Conservation (phyloP, 2,329 filamentous ascomycete genomes). For the Ceratocystis alfenasii region DNA sequence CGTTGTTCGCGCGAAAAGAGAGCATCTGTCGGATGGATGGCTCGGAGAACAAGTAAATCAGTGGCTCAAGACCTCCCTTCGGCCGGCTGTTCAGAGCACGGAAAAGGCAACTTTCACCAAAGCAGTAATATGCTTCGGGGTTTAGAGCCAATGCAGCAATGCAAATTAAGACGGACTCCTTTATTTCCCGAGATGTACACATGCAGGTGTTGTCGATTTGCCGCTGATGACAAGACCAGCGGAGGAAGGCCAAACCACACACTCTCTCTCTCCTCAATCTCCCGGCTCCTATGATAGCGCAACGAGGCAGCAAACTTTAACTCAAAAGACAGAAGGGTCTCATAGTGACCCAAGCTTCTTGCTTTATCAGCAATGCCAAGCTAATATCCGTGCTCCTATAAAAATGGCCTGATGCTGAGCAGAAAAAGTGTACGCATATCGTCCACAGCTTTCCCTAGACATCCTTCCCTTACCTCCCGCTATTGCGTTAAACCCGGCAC, state of each 20-base stretch:
- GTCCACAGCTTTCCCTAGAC: neutral
- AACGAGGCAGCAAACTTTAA: constrained; percentile 8
- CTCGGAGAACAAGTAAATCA: too few species aligned
- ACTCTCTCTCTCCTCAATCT: neutral
- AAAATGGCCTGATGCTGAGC: constrained; percentile 7
- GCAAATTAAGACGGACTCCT: neutral
- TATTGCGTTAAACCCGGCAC: neutral
- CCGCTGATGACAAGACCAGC: neutral
- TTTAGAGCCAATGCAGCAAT: neutral
- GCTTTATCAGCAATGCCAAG: constrained; percentile 1
- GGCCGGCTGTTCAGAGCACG: neutral
- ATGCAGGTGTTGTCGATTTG: neutral
- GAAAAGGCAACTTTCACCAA: neutral
- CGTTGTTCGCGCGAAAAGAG: neutral
- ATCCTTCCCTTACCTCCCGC: too few species aligned
- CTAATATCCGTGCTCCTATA: neutral
- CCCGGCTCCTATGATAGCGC: neutral
- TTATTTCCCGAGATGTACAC: neutral
- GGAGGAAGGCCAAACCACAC: neutral
- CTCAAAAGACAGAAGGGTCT: neutral
- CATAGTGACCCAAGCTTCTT: neutral
- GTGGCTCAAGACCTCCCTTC: neutral
- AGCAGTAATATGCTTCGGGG: neutral
- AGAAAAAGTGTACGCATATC: neutral
- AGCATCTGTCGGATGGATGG: too few species aligned